Conservation (phyloP, 2,329 filamentous ascomycete species). For the Aspergillus latus region DNA sequence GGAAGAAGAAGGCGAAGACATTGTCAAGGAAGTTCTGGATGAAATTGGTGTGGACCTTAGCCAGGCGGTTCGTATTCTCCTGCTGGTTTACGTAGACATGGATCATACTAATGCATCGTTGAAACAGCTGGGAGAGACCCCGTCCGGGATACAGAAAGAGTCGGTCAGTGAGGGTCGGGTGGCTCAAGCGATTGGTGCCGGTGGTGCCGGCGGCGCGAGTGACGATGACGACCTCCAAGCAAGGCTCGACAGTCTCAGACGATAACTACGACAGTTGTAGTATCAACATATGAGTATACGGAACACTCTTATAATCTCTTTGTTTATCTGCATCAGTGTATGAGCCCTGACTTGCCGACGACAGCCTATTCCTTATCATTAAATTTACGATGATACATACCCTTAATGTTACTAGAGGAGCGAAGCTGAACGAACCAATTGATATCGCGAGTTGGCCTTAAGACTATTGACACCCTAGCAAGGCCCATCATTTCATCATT, state of each 20-base stretch:
- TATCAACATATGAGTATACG: neutral
- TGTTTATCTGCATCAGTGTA: neutral
- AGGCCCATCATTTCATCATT: neutral
- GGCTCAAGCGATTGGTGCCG: slow-evolving; percentile 73
- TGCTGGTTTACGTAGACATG: neutral
- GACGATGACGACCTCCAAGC: slow-evolving; percentile 96
- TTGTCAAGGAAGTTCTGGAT: slow-evolving; percentile 93
- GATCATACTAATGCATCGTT: slow-evolving; percentile 23
- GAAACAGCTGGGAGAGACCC: slow-evolving; percentile 82
- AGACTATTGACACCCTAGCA: neutral
- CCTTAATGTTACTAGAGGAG: neutral
- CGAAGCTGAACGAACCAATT: neutral
- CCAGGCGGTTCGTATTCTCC: slow-evolving; percentile 67
- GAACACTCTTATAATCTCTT: neutral
- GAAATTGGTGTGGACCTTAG: slow-evolving; percentile 95
- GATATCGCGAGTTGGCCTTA: neutral
- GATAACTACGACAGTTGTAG: slow-evolving; percentile 39
- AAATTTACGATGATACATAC: neutral
- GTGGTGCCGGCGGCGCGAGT: slow-evolving; percentile 42
- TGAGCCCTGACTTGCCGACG: neutral
- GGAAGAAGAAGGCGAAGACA: slow-evolving; percentile 94
- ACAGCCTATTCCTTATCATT: neutral
- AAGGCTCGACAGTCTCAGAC: slow-evolving; percentile 79
- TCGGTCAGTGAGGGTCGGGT: slow-evolving; percentile 72
- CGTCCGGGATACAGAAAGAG: slow-evolving; percentile 74